Base-by-base conservation (phyloP, 1,284 basidiomycete genomes). In the Coniferiporia weirii region DNA sequence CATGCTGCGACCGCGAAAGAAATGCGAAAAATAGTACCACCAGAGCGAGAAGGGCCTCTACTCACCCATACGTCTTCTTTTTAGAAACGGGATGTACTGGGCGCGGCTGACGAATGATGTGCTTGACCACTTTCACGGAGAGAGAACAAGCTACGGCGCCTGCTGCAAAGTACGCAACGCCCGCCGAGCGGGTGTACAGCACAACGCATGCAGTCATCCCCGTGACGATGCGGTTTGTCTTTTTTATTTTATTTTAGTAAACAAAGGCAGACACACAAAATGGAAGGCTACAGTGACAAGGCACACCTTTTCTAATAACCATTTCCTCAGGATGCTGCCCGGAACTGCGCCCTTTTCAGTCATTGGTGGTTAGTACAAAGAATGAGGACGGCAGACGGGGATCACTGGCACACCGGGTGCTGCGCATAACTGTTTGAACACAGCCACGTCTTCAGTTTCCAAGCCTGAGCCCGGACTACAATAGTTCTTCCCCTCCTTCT, bases 51-150 rank as follows among this genome's bases (percentile, higher is more conserved):
- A 13, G 22, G 56, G 19, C 40, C 35, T 20, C 38, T 50, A 70
- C 81, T 48, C 64, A 88, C 87, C 87, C 88, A 67, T 86, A 89
- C 4, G 80, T 75, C 52, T 74, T 75, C 67, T 84, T 89, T 55
- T 72, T 75, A 57, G 63, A 60, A 7, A 66, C 66, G 3, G 73
- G 71, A 36, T 74, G 66, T 0, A 73, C 68, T 1, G 91, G 91
- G n/a, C 92, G 81, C 15, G 85, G 82, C 67, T 93, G 89, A 46
- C 82, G 79, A 51, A 95, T 78, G 51, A 79, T 67, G 20, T 68
- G 75, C 70, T 94, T 95, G 60, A 89, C 68, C 4, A 81, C 58
- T 71, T 93, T 93, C 51, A 87, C 90, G 51, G 80, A 75, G 9
- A 85, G 57, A 15, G 80, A 77, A 66, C 88, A 90, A 45, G 75